Conservation (phyloP, 2,329 filamentous ascomycete species). For the Colletotrichum sp. region DNA sequence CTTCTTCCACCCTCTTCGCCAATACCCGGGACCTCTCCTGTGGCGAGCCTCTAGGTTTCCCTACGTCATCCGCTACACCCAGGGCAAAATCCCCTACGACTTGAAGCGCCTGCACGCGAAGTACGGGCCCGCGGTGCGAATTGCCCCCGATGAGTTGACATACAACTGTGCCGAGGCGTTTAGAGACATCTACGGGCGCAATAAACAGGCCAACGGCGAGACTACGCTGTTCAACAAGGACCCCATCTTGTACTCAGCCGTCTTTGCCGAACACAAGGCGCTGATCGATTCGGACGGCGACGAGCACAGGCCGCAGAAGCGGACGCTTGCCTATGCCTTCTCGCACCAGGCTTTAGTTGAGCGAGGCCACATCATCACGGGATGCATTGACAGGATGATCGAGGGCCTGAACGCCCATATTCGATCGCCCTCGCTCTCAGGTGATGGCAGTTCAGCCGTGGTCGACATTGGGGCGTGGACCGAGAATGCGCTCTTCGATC, state of each 20-base stretch:
- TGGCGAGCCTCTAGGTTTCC: background rate
- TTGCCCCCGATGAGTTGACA: slow-evolving; percentile 34
- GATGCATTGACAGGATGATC: background rate
- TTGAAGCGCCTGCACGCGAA: slow-evolving; percentile 14
- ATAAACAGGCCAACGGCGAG: background rate
- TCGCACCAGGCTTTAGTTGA: background rate
- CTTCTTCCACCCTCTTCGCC: slow-evolving; percentile 33
- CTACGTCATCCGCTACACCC: background rate
- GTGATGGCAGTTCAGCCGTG: background rate
- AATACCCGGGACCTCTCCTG: slow-evolving; percentile 30
- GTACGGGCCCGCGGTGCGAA: slow-evolving; percentile 38
- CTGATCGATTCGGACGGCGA: background rate
- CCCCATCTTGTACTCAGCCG: background rate
- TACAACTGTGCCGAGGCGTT: slow-evolving; percentile 33
- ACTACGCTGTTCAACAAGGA: background rate
- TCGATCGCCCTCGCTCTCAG: background rate
- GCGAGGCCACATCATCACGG: background rate
- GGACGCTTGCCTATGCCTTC: background rate
- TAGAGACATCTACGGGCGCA: slow-evolving; percentile 41
- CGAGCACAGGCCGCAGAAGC: background rate
- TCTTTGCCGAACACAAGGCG: background rate
- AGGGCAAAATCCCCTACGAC: background rate
- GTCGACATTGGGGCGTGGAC: background rate
- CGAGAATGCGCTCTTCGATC: background rate
- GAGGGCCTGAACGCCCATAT: background rate